These are phyloP conservation scores for Colletotrichum gloeosporioides DNA, from an alignment of 2,329 filamentous ascomycete species.

Conservation along the genomic window DNA sequence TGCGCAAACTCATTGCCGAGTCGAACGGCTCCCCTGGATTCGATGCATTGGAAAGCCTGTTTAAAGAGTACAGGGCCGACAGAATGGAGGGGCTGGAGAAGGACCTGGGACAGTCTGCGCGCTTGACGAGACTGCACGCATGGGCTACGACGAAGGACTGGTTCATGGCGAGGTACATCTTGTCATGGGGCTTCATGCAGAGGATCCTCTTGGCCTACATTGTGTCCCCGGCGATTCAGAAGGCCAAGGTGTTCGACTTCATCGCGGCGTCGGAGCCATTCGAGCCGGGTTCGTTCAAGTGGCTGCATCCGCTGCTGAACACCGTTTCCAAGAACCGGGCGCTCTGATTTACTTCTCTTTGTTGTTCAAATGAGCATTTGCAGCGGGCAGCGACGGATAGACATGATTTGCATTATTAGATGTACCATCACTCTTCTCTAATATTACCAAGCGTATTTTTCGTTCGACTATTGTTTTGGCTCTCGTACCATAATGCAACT, in stretches of 20 bases:
- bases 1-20: constrained; percentile 16
- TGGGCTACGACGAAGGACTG: constrained; percentile 30
- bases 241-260: constrained; percentile 25
- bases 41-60: constrained; percentile 8
- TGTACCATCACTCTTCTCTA: background rate
- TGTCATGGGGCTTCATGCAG: constrained; percentile 11
- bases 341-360: background rate
- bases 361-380: background rate
- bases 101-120: constrained; percentile 21
- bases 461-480: background rate
- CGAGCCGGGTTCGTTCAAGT: constrained; percentile 12
- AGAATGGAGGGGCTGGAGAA: constrained; percentile 15
- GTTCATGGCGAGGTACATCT: constrained; percentile 25
- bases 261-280: constrained; percentile 22
- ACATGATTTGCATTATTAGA: background rate
- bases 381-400: background rate
- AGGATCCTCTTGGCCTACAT: constrained; percentile 4
- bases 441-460: background rate
- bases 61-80: constrained; percentile 24
- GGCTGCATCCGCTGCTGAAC: background rate
- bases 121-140: constrained; percentile 27
- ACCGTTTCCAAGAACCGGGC: background rate
- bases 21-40: background rate
- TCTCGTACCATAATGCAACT: background rate
- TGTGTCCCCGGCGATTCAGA: constrained; percentile 13